These are phyloP conservation scores for Neonectria magnoliae DNA, from an alignment of 2,329 filamentous ascomycete species.

Conservation along the genomic window DNA sequence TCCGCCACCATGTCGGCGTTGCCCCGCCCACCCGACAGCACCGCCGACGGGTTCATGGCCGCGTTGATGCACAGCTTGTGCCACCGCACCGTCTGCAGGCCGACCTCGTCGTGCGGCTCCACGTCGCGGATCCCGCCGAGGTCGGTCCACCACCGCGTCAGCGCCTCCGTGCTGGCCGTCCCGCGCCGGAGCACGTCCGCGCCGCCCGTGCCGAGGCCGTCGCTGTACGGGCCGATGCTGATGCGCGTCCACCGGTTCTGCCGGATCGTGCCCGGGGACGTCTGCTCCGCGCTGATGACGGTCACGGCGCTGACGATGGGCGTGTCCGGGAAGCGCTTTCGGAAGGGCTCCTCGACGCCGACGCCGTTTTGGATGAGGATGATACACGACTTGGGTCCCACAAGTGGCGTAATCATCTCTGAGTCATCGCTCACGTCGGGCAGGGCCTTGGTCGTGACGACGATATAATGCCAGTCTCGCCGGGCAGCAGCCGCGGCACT, in stretches of 20 bases:
- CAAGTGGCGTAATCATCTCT: slow-evolving; percentile 67
- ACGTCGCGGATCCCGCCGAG: slow-evolving; percentile 73
- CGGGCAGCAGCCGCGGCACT: slow-evolving; percentile 58
- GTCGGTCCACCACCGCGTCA: slow-evolving; percentile 63
- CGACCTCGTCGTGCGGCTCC: slow-evolving; percentile 70
- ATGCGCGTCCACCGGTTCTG: slow-evolving; percentile 81
- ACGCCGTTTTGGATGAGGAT: slow-evolving; percentile 78
- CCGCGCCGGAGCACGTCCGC: slow-evolving; percentile 48
- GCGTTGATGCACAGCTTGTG: slow-evolving; percentile 83
- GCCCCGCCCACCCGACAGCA: slow-evolving; percentile 70
- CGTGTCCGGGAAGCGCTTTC: slow-evolving; percentile 66
- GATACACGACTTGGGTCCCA: slow-evolving; percentile 64
- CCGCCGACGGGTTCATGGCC: slow-evolving; percentile 77
- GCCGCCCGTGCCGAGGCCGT: slow-evolving; percentile 55
- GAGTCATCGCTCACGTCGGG: slow-evolving; percentile 72
- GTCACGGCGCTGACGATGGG: slow-evolving; percentile 76
- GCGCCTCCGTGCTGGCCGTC: slow-evolving; percentile 55
- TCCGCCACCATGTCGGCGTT: slow-evolving; percentile 75
- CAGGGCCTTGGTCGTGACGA: slow-evolving; percentile 77
- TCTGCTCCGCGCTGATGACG: slow-evolving; percentile 74
- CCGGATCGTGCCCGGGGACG: slow-evolving; percentile 67
- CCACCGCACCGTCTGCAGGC: slow-evolving; percentile 77
- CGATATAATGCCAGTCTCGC: slow-evolving; percentile 65
- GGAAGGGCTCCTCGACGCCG: slow-evolving; percentile 75
- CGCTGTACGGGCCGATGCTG: slow-evolving; percentile 72